These are phyloP conservation scores for Claviceps lovelessii DNA, from an alignment of 2,329 filamentous ascomycete species.

Conservation along the genomic window DNA sequence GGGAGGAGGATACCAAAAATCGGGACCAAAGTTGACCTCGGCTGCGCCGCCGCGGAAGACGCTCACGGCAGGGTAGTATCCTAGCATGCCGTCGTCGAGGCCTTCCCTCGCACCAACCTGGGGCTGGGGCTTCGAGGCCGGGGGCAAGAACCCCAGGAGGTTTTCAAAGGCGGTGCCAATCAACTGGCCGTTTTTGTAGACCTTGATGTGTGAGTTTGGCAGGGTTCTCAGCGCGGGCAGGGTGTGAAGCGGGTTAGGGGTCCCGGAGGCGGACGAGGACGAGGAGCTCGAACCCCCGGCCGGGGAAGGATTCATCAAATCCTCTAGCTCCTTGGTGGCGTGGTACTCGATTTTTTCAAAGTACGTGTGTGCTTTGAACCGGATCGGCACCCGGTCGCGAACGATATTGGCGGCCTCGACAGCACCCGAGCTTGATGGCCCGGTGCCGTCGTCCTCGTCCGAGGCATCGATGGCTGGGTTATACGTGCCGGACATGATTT, in stretches of 20 bases:
- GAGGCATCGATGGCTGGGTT: slow-evolving; percentile 67
- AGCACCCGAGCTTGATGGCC: slow-evolving; percentile 27
- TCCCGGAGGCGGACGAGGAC: slow-evolving; percentile 35
- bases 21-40: slow-evolving; percentile 84
- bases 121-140: slow-evolving; percentile 60
- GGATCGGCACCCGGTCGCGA: slow-evolving; percentile 85
- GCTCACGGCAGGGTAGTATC: slow-evolving; percentile 88
- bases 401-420: slow-evolving; percentile 66
- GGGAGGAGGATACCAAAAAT: slow-evolving; percentile 79
- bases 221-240: slow-evolving; percentile 67
- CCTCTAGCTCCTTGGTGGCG: slow-evolving; percentile 74
- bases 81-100: slow-evolving; percentile 85
- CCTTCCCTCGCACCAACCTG: slow-evolving; percentile 69
- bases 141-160: slow-evolving; percentile 79
- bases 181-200: slow-evolving; percentile 83
- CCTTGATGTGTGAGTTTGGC: slow-evolving; percentile 69
- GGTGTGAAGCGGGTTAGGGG: slow-evolving; percentile 58
- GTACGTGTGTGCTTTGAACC: slow-evolving; percentile 85
- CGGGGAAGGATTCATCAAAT: slow-evolving; percentile 58
- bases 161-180: slow-evolving; percentile 82
- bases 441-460: slow-evolving; percentile 29
- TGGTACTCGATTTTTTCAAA: slow-evolving; percentile 90
- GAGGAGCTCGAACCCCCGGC: slow-evolving; percentile 23
- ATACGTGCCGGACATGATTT: slow-evolving; percentile 74
- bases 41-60: slow-evolving; percentile 84